Evolutionary conservation across 192 early-diverging fungal species (phyloP), one percentile per base, ranked within the genome.

Genomic region (Coemansia erecta): DNA sequence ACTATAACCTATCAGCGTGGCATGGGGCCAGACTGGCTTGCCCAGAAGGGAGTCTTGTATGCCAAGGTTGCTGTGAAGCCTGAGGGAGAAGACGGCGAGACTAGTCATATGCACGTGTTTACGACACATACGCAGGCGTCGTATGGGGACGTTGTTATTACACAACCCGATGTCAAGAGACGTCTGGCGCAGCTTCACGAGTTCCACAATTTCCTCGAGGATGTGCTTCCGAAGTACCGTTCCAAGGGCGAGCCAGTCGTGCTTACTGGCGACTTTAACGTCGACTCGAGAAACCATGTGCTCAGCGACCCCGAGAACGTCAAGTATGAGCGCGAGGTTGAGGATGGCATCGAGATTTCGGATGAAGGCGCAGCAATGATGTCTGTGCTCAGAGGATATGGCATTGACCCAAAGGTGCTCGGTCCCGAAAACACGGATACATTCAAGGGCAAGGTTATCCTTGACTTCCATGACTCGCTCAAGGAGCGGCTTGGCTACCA

Each of bases 101-200:
- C 54, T 2, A 68, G 63, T 6, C 66, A 80, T 53, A 56, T 89
- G 33, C 87, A 92, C 63, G 33, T 93, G 22, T 91, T 91, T 68
- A 92, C 84, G 9, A 94, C 92, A 14, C 91, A 94, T 59, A 86
- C 92, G 14, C 92, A 94, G 73, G 90, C 90, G 18, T 89, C 89
- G 7, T 87, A 88, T 53, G 80, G 77, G 21, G 61, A 68, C 4
- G 81, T 79, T 11, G 76, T 84, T 11, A 63, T 86, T n/a, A 83
- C 73, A 6, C 82, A 81, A 50, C 79, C 72, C 17, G 85, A 83
- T 46, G 84, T 82, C 14, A 61, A 75, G 28, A 55, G 64, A 23
- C 58, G 77, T 21, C 61, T 88, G 45, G 56, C 66, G 23, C 92
- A 94, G 76, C 68, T 94, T 50, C 58, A 73, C 8, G 61, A 72